phyloP scores from a whole-genome alignment of 2,329 filamentous ascomycete genomes.

The Trichophaea hybrida region DNA sequence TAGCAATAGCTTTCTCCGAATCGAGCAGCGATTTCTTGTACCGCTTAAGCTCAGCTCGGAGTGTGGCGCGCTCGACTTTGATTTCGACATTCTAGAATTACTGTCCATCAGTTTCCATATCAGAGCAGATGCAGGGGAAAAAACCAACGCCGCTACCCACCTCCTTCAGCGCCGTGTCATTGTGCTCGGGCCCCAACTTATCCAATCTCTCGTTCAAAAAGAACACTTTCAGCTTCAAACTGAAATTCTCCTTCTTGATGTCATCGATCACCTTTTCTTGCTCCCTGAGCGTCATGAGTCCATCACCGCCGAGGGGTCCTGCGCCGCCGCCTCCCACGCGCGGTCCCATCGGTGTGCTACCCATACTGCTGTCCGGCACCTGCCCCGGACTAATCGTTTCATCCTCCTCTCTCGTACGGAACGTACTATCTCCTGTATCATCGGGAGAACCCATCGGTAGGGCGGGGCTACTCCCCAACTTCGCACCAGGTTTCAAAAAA shows the following conservation, averaged over 20 bases:
- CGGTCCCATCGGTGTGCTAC: constrained; percentile 55
- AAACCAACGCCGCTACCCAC: constrained; percentile 6
- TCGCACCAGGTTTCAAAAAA: constrained; percentile 42
- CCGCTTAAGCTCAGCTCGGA: constrained; percentile 72
- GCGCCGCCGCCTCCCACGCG: constrained; percentile 49
- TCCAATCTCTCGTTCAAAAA: constrained; percentile 83
- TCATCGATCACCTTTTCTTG: constrained; percentile 89
- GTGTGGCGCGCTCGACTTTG: constrained; percentile 80
- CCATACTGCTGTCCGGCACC: constrained; percentile 53
- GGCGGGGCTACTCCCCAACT: constrained; percentile 57
- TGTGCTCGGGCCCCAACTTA: constrained; percentile 79
- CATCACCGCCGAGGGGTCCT: constrained; percentile 60
- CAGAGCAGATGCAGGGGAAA: neutral
- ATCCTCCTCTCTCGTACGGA: constrained; percentile 43
- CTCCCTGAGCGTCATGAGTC: constrained; percentile 79
- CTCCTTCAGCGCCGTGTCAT: constrained; percentile 67
- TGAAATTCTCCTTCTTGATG: constrained; percentile 97
- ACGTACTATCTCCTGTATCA: constrained; percentile 50
- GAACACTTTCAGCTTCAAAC: constrained; percentile 90
- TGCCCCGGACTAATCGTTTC: constrained; percentile 64
- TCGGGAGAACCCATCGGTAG: constrained; percentile 55
- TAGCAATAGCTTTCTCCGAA: constrained; percentile 75
- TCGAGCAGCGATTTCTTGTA: constrained; percentile 72
- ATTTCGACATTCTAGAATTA: constrained; percentile 67
- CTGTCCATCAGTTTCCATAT: too few species aligned